Conservation (phyloP, 2,329 filamentous ascomycete genomes). For the Cercospora sp. region DNA sequence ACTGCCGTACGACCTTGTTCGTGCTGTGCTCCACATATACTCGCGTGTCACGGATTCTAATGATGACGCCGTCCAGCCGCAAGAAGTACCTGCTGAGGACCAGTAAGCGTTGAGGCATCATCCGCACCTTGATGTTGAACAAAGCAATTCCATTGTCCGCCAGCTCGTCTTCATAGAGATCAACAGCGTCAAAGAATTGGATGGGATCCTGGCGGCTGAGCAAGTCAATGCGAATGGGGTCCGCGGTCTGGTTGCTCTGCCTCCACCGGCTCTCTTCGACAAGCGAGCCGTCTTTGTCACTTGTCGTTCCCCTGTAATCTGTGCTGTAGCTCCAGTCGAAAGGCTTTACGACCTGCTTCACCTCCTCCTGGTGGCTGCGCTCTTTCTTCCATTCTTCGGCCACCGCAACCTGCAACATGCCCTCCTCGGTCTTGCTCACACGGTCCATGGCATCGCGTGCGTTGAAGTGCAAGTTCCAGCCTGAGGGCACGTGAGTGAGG, state of each 20-base stretch:
- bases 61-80: conserved; percentile 84
- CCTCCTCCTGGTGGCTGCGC: conserved; percentile 73
- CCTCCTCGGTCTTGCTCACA: conserved; percentile 89
- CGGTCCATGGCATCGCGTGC: conserved; percentile 83
- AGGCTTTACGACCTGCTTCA: conserved; percentile 90
- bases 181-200: conserved; percentile 92
- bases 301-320: conserved; percentile 72
- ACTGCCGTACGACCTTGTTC: conserved; percentile 81
- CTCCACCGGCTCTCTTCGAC: conserved; percentile 28
- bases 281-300: conserved; percentile 12
- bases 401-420: conserved; percentile 92
- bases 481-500: conserved; percentile 70
- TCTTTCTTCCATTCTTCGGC: conserved; percentile 82
- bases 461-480: conserved; percentile 79
- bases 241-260: conserved; percentile 40
- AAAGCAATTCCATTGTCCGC: conserved; percentile 96
- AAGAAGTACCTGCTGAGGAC: conserved; percentile 86
- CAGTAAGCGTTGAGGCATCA: conserved; percentile 86
- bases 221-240: conserved; percentile 77
- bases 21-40: conserved; percentile 86
- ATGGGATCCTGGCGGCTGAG: conserved; percentile 90
- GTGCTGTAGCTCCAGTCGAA: conserved; percentile 99
- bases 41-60: conserved; percentile 84
- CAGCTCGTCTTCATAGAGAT: conserved; percentile 95
- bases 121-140: conserved; percentile 84